phyloP scores from a whole-genome alignment of 2,329 filamentous ascomycete genomes.

The Chrysoporthe puriensis region DNA sequence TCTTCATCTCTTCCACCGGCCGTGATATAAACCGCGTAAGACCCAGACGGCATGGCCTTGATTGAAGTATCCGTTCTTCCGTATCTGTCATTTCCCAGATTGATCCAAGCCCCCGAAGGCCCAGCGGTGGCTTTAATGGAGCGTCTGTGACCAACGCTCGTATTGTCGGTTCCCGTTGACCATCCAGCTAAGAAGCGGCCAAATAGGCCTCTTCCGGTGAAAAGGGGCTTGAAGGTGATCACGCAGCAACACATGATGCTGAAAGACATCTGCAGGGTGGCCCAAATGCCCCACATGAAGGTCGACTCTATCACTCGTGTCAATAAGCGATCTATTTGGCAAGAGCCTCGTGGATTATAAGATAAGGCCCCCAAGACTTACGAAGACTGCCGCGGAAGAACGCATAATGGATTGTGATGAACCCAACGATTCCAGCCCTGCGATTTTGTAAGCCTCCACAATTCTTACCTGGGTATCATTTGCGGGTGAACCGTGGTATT shows the following conservation, averaged over 20 bases:
- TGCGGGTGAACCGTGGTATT: no score
- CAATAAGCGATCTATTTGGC: neutral
- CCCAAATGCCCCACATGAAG: neutral
- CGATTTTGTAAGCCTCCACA: neutral
- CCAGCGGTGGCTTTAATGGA: neutral
- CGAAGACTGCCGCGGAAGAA: neutral
- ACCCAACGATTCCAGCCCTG: neutral
- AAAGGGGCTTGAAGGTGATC: neutral
- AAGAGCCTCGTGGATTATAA: no score
- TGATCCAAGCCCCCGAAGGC: neutral
- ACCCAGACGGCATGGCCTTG: neutral
- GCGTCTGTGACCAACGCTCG: neutral
- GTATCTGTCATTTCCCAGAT: neutral
- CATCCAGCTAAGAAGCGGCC: neutral
- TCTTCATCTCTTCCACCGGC: neutral
- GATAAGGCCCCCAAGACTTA: neutral
- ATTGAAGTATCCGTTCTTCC: neutral
- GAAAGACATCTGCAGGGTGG: slow-evolving; percentile 1
- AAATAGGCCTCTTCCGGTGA: neutral
- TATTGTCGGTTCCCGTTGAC: neutral
- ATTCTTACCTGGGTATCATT: neutral
- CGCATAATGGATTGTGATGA: neutral
- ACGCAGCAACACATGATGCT: slow-evolving; percentile 1
- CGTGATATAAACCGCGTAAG: neutral
- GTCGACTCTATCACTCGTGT: neutral